These are phyloP conservation scores for Volutella citrinella DNA, from an alignment of 2,329 filamentous ascomycete genomes.

Conservation along the genomic window DNA sequence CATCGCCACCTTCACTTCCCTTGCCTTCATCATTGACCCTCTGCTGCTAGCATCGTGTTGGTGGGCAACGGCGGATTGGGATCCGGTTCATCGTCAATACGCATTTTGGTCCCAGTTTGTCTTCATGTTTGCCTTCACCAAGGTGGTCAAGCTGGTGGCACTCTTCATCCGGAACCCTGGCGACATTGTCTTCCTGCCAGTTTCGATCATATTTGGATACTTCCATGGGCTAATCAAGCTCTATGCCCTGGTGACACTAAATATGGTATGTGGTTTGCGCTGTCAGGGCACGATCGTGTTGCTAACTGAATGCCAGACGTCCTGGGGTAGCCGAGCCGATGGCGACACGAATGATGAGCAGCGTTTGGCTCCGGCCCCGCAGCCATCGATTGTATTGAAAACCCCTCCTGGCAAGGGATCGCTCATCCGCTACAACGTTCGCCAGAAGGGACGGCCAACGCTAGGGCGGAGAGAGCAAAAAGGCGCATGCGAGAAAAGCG, in stretches of 20 bases:
- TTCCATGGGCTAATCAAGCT: conserved; percentile 91
- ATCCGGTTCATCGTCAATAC: conserved; percentile 46
- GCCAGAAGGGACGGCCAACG: conserved; percentile 36
- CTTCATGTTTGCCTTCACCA: conserved; percentile 81
- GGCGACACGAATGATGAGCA: conserved; percentile 79
- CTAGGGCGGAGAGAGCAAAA: conserved; percentile 18
- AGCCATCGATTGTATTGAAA: conserved; percentile 39
- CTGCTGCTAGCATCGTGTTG: conserved; percentile 68
- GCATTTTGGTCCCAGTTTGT: conserved; percentile 61
- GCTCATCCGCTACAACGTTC: conserved; percentile 45
- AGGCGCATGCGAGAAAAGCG: conserved; percentile 30
- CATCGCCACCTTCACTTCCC: conserved; percentile 86
- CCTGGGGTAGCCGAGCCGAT: conserved; percentile 91
- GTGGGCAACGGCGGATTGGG: conserved; percentile 64
- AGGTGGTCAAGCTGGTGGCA: conserved; percentile 85
- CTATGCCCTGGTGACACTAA: conserved; percentile 78
- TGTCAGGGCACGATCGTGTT: too few species aligned
- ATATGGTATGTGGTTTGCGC: conserved; percentile 68
- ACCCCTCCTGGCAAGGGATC: conserved; percentile 41
- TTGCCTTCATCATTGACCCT: conserved; percentile 76
- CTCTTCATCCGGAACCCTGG: conserved; percentile 81
- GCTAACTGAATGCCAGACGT: conserved; percentile 60
- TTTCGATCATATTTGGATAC: conserved; percentile 90
- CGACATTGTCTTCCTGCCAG: conserved; percentile 74
- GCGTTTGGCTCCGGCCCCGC: conserved; percentile 56